Conservation (phyloP, 2,329 filamentous ascomycete species). For the Penicillium psychrosexuale region DNA sequence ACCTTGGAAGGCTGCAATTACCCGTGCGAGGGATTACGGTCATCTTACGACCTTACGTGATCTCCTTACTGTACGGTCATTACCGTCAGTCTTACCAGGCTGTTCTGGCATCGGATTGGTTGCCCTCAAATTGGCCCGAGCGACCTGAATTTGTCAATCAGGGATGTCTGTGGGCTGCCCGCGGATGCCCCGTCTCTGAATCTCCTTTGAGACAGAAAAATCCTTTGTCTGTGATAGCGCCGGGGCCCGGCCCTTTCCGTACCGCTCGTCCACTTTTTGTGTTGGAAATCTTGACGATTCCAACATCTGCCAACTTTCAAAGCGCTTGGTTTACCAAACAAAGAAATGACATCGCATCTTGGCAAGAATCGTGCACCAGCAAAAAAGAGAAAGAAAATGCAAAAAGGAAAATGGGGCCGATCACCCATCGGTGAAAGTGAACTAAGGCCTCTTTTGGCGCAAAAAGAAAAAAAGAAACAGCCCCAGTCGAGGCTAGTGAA, state of each 20-base stretch:
- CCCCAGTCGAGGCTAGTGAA: conserved; percentile 16
- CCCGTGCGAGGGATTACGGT: conserved; percentile 21
- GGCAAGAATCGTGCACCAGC: conserved; percentile 15
- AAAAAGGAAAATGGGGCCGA: conserved; percentile 22
- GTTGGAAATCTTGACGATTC: conserved; percentile 4
- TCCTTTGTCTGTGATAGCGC: conserved; percentile 13
- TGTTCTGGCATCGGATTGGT: conserved; percentile 19
- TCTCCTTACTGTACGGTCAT: conserved; percentile 24
- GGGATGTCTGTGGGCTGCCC: conserved; percentile 6
- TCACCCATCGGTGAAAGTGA: conserved; percentile 19
- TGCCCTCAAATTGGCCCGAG: conserved; percentile 19
- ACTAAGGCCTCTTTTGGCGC: conserved; percentile 23
- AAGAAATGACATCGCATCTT: conserved; percentile 3
- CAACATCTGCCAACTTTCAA: conserved; percentile 6
- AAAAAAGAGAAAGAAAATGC: not conserved
- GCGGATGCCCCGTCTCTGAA: conserved; percentile 5
- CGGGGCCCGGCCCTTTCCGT: conserved; percentile 40
- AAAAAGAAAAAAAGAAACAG: conserved; percentile 15
- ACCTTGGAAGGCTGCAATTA: conserved; percentile 17
- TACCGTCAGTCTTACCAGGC: conserved; percentile 21
- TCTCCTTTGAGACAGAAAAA: not conserved
- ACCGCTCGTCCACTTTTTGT: conserved; percentile 26
- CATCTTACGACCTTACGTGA: conserved; percentile 24
- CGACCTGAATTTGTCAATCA: conserved; percentile 9
- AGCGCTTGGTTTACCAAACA: not conserved